Evolutionary conservation across 805 yeast genomes (phyloP), one percentile per base, ranked within the genome.

Genomic region (Candida loeiensis): DNA sequence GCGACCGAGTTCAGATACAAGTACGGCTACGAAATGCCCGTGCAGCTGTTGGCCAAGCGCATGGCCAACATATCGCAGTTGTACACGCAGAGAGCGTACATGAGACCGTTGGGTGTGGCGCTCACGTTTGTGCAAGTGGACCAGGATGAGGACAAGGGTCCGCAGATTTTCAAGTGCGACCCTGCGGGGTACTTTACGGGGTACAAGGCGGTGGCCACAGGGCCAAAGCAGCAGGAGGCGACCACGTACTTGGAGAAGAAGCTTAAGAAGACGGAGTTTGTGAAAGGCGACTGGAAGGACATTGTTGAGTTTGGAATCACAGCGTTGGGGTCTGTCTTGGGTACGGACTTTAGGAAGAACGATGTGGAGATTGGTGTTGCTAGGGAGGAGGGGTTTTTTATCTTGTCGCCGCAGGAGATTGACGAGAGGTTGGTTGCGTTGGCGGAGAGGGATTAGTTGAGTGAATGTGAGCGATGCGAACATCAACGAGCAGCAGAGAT

Each of bases 81-180:
- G 47, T 93, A 89, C 64, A 93, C 99, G 30, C 99, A 93, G 67
- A 77, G 97, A 59, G 98, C 98, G 8, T 91, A 91, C 64, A 93
- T 93, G 98, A 80, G 99, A 65, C 99, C 99, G 18, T 73, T 89
- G 50, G 99, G 99, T 27, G 96, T 91, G 44, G 87, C 95, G 20
- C 74, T 89, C 57, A 88, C 96, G 18, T 83, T 91, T 55, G 76
- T 89, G 43, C 79, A 95, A 33, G 82, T 85, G 42, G 73, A 67
- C 43, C 72, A 66, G 43, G 97, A 89, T 62, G 96, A 88, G 57
- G 95, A 83, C 64, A 63, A 70, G 39, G 99, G 98, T 1, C 96
- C 99, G 19, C 79, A 81, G 54, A 74, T 93, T 45, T 89, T 77
- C 71, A 93, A 91, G 70, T 82, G 93, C 50, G 99, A 93, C 64